Percentiles rank a stretch among this genome's conserved stretches.
Evolutionary conservation across 163 green algal genomes (phyloP).

Genomic region (Chloromonas sp.): DNA sequence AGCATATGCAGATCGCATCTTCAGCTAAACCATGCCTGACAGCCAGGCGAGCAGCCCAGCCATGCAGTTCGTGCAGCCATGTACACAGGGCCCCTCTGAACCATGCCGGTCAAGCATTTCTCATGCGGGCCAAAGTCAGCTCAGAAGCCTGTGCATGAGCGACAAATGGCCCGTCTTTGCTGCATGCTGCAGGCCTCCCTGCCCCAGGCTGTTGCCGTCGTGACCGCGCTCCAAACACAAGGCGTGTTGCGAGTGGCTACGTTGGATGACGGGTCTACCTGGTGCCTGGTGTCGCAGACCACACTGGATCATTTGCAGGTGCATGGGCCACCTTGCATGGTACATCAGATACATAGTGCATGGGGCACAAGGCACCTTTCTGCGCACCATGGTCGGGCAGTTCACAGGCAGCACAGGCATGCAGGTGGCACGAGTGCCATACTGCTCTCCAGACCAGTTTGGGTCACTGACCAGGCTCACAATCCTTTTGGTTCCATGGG

Average conservation of each 20-base stretch:
- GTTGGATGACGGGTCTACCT: conserved; percentile 61
- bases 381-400: not conserved
- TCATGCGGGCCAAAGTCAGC: not conserved
- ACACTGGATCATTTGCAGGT: not conserved
- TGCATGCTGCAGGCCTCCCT: not conserved
- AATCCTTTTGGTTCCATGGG: no score
- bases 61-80: not conserved
- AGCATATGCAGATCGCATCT: not conserved
- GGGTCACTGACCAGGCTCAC: not conserved
- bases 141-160: not conserved
- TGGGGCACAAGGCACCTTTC: not conserved
- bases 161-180: not conserved
- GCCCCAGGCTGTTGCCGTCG: not conserved
- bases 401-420: not conserved
- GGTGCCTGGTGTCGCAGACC: conserved; percentile 51
- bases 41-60: not conserved
- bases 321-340: not conserved
- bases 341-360: not conserved
- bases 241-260: conserved; percentile 58
- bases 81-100: not conserved
- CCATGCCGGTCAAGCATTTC: not conserved
- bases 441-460: not conserved
- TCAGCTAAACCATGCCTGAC: not conserved
- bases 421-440: not conserved
- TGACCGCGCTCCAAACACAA: not conserved